Conservation (phyloP, 371 early-diverging fungal species). For the Mortierella sp. region DNA sequence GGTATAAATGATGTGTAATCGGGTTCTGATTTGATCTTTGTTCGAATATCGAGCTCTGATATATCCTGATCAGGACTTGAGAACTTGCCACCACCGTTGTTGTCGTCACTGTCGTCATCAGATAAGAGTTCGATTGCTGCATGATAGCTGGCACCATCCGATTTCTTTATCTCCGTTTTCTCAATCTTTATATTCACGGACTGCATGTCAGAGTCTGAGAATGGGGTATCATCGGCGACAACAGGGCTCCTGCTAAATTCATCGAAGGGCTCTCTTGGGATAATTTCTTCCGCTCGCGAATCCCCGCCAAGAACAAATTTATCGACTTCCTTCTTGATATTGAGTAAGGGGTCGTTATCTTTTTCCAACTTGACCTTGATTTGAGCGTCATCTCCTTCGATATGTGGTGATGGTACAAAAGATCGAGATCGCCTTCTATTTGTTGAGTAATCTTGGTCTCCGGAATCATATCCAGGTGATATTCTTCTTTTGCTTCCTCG, state of each 20-base stretch:
- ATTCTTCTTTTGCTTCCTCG: slow-evolving; percentile 21
- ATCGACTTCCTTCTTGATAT: neutral
- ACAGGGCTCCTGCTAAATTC: neutral
- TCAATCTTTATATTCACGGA: slow-evolving; percentile 10
- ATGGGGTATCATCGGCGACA: neutral
- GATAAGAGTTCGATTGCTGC: slow-evolving; percentile 39
- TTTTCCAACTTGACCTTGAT: slow-evolving; percentile 19
- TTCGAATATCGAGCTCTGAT: neutral
- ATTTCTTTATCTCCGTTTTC: neutral
- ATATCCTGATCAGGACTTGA: neutral
- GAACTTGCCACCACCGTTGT: neutral
- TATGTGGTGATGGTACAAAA: slow-evolving; percentile 16
- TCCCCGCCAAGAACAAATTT: neutral
- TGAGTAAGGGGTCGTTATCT: neutral
- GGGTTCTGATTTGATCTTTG: slow-evolving; percentile 16
- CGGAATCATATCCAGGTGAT: slow-evolving; percentile 15
- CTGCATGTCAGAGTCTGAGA: neutral
- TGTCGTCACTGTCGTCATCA: slow-evolving; percentile 25
- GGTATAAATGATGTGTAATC: neutral
- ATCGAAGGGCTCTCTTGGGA: too few relatives aligned
- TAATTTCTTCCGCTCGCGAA: neutral
- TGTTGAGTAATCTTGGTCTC: slow-evolving; percentile 10
- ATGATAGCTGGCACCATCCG: slow-evolving; percentile 4
- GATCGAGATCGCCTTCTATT: slow-evolving; percentile 35
- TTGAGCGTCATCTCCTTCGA: slow-evolving; percentile 11